Evolutionary conservation across 1,139 yeast species (phyloP).

Genomic region (Meyerozyma elateridarum): DNA sequence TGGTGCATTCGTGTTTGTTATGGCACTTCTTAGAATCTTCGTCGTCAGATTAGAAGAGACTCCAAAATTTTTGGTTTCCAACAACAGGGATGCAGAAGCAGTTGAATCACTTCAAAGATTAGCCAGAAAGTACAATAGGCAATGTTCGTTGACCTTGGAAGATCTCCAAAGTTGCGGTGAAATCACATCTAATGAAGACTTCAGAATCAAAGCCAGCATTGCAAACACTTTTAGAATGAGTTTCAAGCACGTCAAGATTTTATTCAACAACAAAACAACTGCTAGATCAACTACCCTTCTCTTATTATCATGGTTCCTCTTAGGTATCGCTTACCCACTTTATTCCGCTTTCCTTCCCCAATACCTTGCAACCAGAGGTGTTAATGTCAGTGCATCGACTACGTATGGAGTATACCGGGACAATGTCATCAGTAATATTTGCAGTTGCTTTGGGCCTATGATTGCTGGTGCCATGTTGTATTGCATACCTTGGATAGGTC

Average conservation of each 20-base stretch:
- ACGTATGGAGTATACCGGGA: conserved; percentile 30
- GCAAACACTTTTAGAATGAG: conserved; percentile 16
- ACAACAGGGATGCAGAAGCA: conserved; percentile 51
- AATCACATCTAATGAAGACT: conserved; percentile 18
- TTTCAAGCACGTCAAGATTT: conserved; percentile 23
- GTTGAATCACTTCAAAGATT: conserved; percentile 28
- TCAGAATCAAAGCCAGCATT: conserved; percentile 5
- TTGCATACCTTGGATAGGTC: conserved; percentile 24
- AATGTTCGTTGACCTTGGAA: conserved; percentile 41
- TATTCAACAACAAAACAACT: conserved; percentile 31
- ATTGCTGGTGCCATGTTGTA: conserved; percentile 27
- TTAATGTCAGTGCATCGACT: conserved; percentile 25
- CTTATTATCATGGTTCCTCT: conserved; percentile 31
- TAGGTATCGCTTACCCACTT: conserved; percentile 37
- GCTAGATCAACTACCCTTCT: conserved; percentile 26
- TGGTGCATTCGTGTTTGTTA: conserved; percentile 47
- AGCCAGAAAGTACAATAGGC: conserved; percentile 39
- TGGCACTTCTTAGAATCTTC: conserved; percentile 44
- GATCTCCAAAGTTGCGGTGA: conserved; percentile 42
- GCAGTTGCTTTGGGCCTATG: conserved; percentile 29
- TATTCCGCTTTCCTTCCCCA: conserved; percentile 35
- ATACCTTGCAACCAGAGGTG: conserved; percentile 37
- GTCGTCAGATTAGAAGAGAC: conserved; percentile 49
- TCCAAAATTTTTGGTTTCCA: conserved; percentile 51
- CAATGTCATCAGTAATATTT: conserved; percentile 24